Percentiles rank a stretch among this genome's conserved stretches.
Evolutionary conservation across 2,329 filamentous ascomycete species (phyloP).

Genomic region (Passalora sequoiae): DNA sequence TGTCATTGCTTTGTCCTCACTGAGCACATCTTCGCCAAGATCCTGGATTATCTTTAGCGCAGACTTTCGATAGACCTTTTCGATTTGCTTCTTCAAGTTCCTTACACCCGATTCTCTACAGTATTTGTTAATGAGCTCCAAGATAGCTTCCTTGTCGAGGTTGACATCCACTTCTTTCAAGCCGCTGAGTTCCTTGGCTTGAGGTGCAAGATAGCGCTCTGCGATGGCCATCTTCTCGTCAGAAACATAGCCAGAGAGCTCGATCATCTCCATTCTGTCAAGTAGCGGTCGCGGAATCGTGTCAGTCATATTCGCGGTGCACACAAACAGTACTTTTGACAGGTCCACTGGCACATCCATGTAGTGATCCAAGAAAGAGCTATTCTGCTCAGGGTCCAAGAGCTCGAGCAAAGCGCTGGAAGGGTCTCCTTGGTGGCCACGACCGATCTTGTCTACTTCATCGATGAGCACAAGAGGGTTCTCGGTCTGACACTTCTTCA

Average conservation of each 20-base stretch:
- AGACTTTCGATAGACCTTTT: constrained; percentile 97
- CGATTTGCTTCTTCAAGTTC: constrained; percentile 98
- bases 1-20: constrained; percentile 76
- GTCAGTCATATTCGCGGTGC: constrained; percentile 97
- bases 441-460: constrained; percentile 96
- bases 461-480: constrained; percentile 96
- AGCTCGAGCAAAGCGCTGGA: constrained; percentile 89
- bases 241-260: constrained; percentile 90
- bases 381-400: constrained; percentile 95
- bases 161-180: constrained; percentile 85
- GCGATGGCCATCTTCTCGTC: constrained; percentile 99
- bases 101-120: constrained; percentile 95
- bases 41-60: constrained; percentile 96
- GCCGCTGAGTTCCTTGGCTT: constrained; percentile 89
- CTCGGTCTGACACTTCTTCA: constrained; percentile 99
- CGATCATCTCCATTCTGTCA: constrained; percentile 96
- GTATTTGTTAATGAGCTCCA: constrained; percentile 97
- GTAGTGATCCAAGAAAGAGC: constrained; percentile 95
- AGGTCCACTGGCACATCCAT: constrained; percentile 97
- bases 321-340: constrained; percentile 96
- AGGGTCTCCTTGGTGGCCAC: constrained; percentile 93
- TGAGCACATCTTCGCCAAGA: constrained; percentile 74
- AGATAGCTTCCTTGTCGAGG: constrained; percentile 80
- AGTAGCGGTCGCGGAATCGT: constrained; percentile 91
- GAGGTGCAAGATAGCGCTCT: constrained; percentile 82